A percentile compares a stretch with the other conserved stretches of the same genome.
Evolutionary conservation across 2,329 filamentous ascomycete species (phyloP).

Genomic region (Cercospora janseana): DNA sequence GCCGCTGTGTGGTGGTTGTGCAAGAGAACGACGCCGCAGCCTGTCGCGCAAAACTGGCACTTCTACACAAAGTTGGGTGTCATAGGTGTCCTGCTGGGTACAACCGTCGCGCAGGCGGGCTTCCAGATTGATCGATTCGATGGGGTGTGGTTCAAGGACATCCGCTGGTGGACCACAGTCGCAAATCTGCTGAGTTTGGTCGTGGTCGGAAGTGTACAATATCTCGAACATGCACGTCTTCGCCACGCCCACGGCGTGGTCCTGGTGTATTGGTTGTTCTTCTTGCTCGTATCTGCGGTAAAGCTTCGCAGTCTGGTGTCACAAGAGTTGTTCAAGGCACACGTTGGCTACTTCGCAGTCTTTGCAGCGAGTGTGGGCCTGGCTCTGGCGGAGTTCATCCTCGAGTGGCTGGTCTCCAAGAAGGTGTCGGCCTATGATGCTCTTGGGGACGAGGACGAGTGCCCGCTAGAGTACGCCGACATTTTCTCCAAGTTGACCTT

Average conservation of each 20-base stretch:
- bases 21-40: slow-evolving; percentile 63
- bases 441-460: slow-evolving; percentile 66
- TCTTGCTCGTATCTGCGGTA: slow-evolving; percentile 72
- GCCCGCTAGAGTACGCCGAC: slow-evolving; percentile 84
- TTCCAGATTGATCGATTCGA: slow-evolving; percentile 72
- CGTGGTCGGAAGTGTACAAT: slow-evolving; percentile 77
- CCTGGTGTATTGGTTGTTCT: slow-evolving; percentile 87
- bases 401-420: slow-evolving; percentile 89
- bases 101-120: slow-evolving; percentile 68
- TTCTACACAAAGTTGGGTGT: slow-evolving; percentile 87
- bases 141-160: slow-evolving; percentile 72
- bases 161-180: slow-evolving; percentile 79
- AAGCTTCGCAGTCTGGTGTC: slow-evolving; percentile 84
- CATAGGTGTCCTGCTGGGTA: slow-evolving; percentile 65
- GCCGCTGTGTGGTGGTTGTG: slow-evolving; percentile 78
- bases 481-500: slow-evolving; percentile 93
- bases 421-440: slow-evolving; percentile 67
- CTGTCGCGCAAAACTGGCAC: slow-evolving; percentile 79
- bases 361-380: slow-evolving; percentile 72
- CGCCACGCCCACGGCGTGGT: slow-evolving; percentile 84
- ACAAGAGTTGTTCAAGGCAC: slow-evolving; percentile 66
- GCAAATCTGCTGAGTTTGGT: slow-evolving; percentile 68
- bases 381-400: slow-evolving; percentile 65
- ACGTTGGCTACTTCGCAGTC: slow-evolving; percentile 71
- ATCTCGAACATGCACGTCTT: slow-evolving; percentile 78